Percentiles rank a stretch among this genome's conserved stretches.
Conservation (phyloP, 2,329 filamentous ascomycete genomes). For the Cladosporium sp. region DNA sequence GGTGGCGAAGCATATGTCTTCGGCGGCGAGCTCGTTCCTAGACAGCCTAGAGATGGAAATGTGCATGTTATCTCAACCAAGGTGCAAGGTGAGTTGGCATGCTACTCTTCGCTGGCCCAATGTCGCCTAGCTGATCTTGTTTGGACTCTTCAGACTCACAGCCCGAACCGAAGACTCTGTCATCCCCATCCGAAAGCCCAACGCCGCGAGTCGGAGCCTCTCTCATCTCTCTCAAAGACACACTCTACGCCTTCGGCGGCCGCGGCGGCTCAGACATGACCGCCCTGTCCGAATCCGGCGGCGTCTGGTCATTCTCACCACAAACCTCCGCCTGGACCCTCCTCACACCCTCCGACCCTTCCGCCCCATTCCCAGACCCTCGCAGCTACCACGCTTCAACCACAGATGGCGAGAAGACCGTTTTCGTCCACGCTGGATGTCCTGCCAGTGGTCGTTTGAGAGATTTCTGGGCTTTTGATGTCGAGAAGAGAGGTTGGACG, state of each 20-base stretch:
- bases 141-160: no score
- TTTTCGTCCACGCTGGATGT: conserved; percentile 75
- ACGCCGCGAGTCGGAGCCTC: conserved; percentile 68
- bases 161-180: conserved; percentile 3
- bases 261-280: conserved; percentile 64
- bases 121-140: no score
- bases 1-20: conserved; percentile 61
- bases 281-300: conserved; percentile 67
- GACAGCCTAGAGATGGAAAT: conserved; percentile 66
- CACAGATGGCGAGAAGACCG: conserved; percentile 60
- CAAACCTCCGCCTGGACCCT: conserved; percentile 59
- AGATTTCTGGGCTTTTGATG: conserved; percentile 76
- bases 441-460: conserved; percentile 57
- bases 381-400: conserved; percentile 68
- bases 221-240: conserved; percentile 60
- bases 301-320: conserved; percentile 72
- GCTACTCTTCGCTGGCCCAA: no score
- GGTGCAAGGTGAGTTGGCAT: no score
- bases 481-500: conserved; percentile 61
- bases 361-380: conserved; percentile 53
- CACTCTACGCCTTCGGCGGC: conserved; percentile 78
- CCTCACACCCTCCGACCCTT: conserved; percentile 51
- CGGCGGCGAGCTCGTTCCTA: conserved; percentile 65
- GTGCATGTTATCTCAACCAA: conserved; percentile 55
- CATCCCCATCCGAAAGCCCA: conserved; percentile 44